Base-by-base conservation (phyloP, 352 stramenopile genomes). In the Pythium pectinolyticum region DNA sequence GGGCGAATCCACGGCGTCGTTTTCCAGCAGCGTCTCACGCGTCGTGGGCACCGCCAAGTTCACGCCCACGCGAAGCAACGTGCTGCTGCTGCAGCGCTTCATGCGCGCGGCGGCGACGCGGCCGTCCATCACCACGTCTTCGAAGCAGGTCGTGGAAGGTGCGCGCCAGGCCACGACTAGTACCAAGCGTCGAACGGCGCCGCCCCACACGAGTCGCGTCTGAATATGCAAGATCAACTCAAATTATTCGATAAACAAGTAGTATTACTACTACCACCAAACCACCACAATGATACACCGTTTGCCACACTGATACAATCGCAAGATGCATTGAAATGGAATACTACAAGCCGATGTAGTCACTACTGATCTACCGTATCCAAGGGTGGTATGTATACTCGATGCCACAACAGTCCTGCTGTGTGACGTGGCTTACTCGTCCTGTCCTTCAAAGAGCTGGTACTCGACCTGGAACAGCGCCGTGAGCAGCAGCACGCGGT, bases 381-480 rank as follows among this genome's bases (percentile, higher is more conserved):
- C n/a, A n/a, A n/a, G n/a, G n/a, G n/a, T n/a, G n/a, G n/a, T n/a
- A n/a, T n/a, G n/a, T n/a, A n/a, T n/a, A n/a, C n/a, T n/a, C n/a
- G n/a, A n/a, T n/a, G n/a, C n/a, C n/a, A n/a, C n/a, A n/a, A n/a
- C n/a, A n/a, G n/a, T n/a, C n/a, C n/a, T n/a, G n/a, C n/a, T n/a
- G n/a, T n/a, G n/a, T n/a, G n/a, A n/a, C n/a, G n/a, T n/a, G n/a
- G n/a, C n/a, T 63, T 31, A 64, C 28, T 57, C 35, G 59, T 49
- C 67, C 20, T 71, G 37, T 15, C 52, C 51, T 65, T 90, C 79
- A 40, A 89, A 90, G 51, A 74, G 56, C 35, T 78, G 53, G 69
- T 86, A 88, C 41, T 90, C 79, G 40, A 90, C 49, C 37, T 84
- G 74, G 55, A 88, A 86, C 17, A 88, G 63, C 47, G 75, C 74